phyloP scores from a whole-genome alignment of 2,329 filamentous ascomycete species.

The Raffaelea albimanens region DNA sequence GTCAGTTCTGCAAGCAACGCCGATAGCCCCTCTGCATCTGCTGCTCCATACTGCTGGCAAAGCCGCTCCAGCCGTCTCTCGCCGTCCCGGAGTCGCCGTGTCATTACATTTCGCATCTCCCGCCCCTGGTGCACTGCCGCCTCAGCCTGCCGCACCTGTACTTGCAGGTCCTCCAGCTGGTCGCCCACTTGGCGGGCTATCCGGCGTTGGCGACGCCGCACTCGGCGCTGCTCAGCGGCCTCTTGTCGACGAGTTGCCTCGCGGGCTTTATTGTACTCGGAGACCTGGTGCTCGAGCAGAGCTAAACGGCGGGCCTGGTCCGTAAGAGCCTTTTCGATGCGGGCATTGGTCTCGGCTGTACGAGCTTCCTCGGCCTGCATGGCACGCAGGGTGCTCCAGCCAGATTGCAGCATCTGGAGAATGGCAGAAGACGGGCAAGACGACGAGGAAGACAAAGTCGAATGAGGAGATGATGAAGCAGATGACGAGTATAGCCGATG shows the following conservation, averaged over 20 bases:
- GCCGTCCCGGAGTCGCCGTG: slow-evolving; percentile 2
- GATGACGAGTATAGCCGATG: no score
- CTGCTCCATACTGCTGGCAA: slow-evolving; percentile 3
- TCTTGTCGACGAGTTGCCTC: neutral
- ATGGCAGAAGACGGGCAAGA: neutral
- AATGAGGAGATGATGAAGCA: slow-evolving; percentile 6
- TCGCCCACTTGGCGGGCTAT: slow-evolving; percentile 7
- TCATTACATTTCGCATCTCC: slow-evolving; percentile 4
- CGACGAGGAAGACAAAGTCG: neutral
- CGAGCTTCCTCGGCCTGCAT: slow-evolving; percentile 1
- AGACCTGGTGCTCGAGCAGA: neutral
- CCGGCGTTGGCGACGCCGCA: neutral
- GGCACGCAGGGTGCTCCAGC: slow-evolving; percentile 2
- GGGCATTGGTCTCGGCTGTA: slow-evolving; percentile 5
- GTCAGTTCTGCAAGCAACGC: neutral
- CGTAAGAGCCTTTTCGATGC: neutral
- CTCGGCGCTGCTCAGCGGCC: neutral
- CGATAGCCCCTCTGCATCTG: neutral
- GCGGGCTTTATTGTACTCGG: neutral
- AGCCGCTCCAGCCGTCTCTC: slow-evolving; percentile 5
- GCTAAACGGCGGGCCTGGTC: slow-evolving; percentile 2
- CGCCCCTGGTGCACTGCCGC: slow-evolving; percentile 5
- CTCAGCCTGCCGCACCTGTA: slow-evolving; percentile 1
- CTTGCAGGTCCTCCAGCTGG: slow-evolving; percentile 15
- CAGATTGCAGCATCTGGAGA: slow-evolving; percentile 2